Conservation (phyloP, 306 rosid genomes). For the Glycyrrhiza uralensis region DNA sequence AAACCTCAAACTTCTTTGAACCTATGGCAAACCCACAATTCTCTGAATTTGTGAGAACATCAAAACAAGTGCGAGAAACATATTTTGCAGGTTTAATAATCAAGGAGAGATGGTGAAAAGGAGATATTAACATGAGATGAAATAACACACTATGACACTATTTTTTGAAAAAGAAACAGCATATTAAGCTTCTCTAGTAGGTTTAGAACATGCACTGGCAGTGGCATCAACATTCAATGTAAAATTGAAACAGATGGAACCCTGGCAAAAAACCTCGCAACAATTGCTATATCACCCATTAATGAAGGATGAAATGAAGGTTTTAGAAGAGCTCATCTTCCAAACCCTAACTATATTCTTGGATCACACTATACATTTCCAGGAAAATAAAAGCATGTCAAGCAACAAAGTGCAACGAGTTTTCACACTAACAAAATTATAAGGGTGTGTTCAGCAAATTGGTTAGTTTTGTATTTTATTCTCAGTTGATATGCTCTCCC, state of each 20-base stretch:
- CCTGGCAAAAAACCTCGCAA: not conserved
- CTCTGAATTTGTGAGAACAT: not conserved
- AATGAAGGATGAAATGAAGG: not conserved
- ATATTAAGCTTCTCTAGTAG: not conserved
- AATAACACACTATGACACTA: not conserved
- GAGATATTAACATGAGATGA: not conserved
- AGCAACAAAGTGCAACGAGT: not conserved
- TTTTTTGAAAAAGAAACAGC: not conserved
- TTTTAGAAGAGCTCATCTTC: slow-evolving; percentile 1
- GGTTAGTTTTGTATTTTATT: not conserved
- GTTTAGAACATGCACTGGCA: not conserved
- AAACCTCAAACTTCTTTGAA: not conserved
- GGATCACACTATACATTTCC: not conserved
- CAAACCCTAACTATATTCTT: not conserved
- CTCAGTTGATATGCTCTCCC: not conserved
- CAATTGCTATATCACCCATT: not conserved
- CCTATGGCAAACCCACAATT: not conserved
- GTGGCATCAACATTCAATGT: not conserved
- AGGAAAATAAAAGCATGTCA: not conserved
- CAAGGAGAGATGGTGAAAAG: not conserved
- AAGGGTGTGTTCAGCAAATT: not conserved
- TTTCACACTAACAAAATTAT: not conserved
- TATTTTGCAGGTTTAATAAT: not conserved
- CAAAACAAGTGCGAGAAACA: not conserved
- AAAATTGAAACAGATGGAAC: slow-evolving; percentile 10